Evolutionary conservation across 371 early-diverging fungal genomes (phyloP).

Genomic region (Mortierella sp.): DNA sequence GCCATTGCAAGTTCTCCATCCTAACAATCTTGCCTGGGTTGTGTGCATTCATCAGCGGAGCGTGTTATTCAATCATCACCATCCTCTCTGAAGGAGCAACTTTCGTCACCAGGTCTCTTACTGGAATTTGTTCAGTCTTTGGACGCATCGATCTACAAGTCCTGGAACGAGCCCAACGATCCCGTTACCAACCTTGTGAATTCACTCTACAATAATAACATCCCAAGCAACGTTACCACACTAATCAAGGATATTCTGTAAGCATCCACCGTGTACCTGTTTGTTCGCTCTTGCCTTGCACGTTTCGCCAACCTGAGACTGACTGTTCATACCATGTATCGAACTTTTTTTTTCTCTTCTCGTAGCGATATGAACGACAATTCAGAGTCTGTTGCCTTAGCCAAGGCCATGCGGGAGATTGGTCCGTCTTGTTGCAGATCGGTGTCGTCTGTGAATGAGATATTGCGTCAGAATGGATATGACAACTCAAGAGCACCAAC

Average conservation of each 20-base stretch:
- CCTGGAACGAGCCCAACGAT: conserved; percentile 47
- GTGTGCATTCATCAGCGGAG: conserved; percentile 24
- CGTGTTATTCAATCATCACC: conserved; percentile 34
- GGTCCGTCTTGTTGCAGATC: conserved; percentile 70
- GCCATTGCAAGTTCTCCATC: too few species aligned
- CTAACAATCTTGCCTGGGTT: too few species aligned
- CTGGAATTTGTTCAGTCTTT: conserved; percentile 49
- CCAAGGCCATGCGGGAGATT: conserved; percentile 65
- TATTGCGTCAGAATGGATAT: conserved; percentile 60
- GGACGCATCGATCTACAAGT: conserved; percentile 33
- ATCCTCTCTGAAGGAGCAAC: conserved; percentile 41
- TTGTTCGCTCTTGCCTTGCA: not conserved
- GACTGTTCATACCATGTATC: too few species aligned
- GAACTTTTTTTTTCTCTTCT: too few species aligned
- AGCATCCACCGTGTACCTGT: not conserved
- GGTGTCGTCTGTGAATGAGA: conserved; percentile 56
- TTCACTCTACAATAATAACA: conserved; percentile 42
- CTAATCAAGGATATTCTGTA: conserved; percentile 50
- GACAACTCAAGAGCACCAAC: conserved; percentile 47
- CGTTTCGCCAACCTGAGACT: not conserved
- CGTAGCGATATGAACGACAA: conserved; percentile 45
- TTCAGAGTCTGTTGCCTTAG: conserved; percentile 38
- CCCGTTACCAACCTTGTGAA: conserved; percentile 34
- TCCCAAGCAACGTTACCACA: conserved; percentile 22
- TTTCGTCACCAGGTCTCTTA: conserved; percentile 26